phyloP scores from a whole-genome alignment of 345 rosid species.

The Firmiana major region DNA sequence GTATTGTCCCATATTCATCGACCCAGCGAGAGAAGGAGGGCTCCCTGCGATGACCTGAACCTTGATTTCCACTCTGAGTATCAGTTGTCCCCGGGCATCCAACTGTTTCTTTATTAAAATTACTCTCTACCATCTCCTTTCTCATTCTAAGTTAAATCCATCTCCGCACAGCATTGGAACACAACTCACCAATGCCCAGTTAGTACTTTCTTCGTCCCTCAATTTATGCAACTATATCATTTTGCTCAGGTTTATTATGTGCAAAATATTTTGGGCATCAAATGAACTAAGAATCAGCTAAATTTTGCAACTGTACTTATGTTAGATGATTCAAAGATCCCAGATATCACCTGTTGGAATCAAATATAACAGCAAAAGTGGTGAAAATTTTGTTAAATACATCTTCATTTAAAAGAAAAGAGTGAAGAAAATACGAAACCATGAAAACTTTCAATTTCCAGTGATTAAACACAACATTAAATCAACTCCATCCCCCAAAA shows the following conservation, averaged over 20 bases:
- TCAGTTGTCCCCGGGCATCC: constrained; percentile 11
- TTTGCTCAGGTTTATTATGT: not conserved
- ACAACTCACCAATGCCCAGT: not conserved
- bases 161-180: not conserved
- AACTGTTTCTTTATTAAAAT: constrained; percentile 18
- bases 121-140: constrained; percentile 37
- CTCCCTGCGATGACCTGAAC: constrained; percentile 29
- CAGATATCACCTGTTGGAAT: not conserved
- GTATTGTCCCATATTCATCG: constrained; percentile 23
- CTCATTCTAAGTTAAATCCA: constrained; percentile 17
- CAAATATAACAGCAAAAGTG: not conserved
- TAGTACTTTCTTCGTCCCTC: not conserved
- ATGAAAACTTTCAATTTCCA: not conserved
- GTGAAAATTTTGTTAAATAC: not conserved
- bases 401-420: not conserved
- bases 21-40: constrained; percentile 46
- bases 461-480: not conserved
- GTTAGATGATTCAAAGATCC: not conserved
- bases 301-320: not conserved
- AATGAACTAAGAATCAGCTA: not conserved
- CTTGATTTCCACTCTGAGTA: constrained; percentile 24
- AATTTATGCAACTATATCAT: not conserved
- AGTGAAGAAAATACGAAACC: not conserved
- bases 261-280: not conserved
- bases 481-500: not conserved